phyloP scores from a whole-genome alignment of 1,284 basidiomycete genomes.

The Rhizoctonia solani region DNA sequence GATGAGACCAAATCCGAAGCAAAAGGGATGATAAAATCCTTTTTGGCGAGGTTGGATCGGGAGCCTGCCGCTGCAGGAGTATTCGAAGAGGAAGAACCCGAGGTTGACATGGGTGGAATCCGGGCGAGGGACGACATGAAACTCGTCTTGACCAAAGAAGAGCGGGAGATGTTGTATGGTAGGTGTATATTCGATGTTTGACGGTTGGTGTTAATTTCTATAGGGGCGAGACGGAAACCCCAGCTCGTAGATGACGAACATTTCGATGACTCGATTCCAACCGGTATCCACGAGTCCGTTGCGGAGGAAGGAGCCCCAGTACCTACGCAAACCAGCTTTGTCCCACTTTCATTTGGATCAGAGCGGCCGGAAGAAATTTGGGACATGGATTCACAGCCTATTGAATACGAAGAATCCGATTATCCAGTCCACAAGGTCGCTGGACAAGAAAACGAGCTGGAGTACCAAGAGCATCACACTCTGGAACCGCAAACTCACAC shows the following conservation, averaged over 20 bases:
- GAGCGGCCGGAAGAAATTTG: not conserved
- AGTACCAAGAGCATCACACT: too few relatives aligned
- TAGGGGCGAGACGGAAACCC: too few relatives aligned
- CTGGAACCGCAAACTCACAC: not conserved
- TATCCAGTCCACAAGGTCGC: not conserved
- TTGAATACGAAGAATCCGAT: too few relatives aligned
- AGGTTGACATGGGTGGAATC: not conserved
- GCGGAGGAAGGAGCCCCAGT: too few relatives aligned
- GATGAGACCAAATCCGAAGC: not conserved
- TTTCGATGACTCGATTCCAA: too few relatives aligned
- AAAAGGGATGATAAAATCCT: not conserved
- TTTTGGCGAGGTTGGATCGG: not conserved
- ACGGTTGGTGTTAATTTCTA: too few relatives aligned
- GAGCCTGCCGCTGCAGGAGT: not conserved
- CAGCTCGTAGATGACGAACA: too few relatives aligned
- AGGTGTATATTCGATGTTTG: too few relatives aligned
- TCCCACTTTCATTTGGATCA: slow-evolving; percentile 1
- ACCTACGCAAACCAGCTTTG: not conserved
- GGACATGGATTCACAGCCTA: too few relatives aligned
- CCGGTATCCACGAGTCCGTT: too few relatives aligned
- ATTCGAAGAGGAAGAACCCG: not conserved
- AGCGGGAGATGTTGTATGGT: not conserved
- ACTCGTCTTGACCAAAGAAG: slow-evolving; percentile 5
- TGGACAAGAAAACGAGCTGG: too few relatives aligned
- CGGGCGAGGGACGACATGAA: not conserved